Evolutionary conservation across 768 basidiomycete species (phyloP).

Genomic region (Psilocybe azurescens): DNA sequence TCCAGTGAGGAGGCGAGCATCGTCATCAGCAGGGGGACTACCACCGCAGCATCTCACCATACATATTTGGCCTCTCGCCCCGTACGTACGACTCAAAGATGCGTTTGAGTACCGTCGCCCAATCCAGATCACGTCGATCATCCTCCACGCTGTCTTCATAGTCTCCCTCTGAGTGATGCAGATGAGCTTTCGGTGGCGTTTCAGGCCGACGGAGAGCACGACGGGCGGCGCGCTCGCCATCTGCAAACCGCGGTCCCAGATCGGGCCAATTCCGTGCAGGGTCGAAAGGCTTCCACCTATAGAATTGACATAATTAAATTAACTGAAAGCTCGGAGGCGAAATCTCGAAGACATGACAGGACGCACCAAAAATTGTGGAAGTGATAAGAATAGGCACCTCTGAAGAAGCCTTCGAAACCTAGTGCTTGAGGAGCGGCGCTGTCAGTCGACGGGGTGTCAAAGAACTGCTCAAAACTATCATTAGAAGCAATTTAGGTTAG

Average conservation of each 20-base stretch:
- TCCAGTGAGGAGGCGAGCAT: not conserved
- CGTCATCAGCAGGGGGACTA: conserved; percentile 21
- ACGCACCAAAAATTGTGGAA: conserved; percentile 92
- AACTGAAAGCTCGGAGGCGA: not conserved
- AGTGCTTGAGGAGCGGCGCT: conserved; percentile 86
- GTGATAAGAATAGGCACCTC: conserved; percentile 94
- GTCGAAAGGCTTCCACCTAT: conserved; percentile 97
- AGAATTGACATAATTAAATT: not conserved
- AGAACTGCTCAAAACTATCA: conserved; percentile 85
- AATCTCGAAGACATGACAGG: conserved; percentile 3
- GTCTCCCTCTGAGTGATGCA: conserved; percentile 38
- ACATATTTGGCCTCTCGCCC: conserved; percentile 93
- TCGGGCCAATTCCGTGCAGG: conserved; percentile 94
- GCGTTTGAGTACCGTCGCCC: conserved; percentile 94
- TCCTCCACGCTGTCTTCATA: conserved; percentile 54
- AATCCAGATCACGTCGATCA: conserved; percentile 84
- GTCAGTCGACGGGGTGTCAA: conserved; percentile 74
- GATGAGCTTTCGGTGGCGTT: conserved; percentile 20
- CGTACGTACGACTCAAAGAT: conserved; percentile 94
- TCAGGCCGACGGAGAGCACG: conserved; percentile 28
- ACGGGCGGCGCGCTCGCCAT: conserved; percentile 75
- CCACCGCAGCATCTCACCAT: conserved; percentile 82
- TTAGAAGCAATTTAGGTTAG: not conserved
- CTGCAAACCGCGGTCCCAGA: conserved; percentile 78
- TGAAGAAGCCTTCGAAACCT: conserved; percentile 96